Base-by-base conservation (phyloP, 2,329 filamentous ascomycete species). In the Aspergillus piperis region DNA sequence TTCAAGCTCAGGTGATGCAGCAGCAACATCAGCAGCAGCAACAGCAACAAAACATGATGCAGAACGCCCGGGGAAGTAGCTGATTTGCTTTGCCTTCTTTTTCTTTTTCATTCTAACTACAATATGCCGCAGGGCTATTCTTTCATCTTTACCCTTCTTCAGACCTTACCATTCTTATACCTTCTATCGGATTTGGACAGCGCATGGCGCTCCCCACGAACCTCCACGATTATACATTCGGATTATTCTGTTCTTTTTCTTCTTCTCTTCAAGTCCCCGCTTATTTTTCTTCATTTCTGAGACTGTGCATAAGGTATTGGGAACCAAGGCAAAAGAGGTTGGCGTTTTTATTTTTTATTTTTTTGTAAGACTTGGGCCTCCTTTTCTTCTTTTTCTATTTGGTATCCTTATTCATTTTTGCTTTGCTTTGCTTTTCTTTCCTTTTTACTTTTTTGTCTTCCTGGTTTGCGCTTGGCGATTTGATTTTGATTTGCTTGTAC, bases 1-100 rank as follows among this genome's bases (percentile, higher is more conserved):
- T 74, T 58, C 74, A 75, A 52, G 72, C 71, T 19, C 74, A 72
- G 52, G 68, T 65, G 39, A 62, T 72, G 54, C 71, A 77, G 53
- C 75, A 77, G 58, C 75, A 77, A 54, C 32, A 36, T 36, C 32
- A 36, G 11, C 32, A 36, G 50, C 75, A 76, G 60, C 73, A 75
- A 61, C 73, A 75, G 21, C 74, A 76, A 59, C 73, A 77, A 61
- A 77, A 75, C 48, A 77, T 78, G 73, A 78, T 78, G 76, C 73
- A 76, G 39, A 77, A 75, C 59, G 74, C 72, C 25, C 74, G 75
- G 70, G 74, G 5, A 76, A 73, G 56, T 75, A 66, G 67, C 44
- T 39, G 30, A 23, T 41, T 10, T 41, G 32, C 44, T 49, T 49
- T 11, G 8, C 44, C 25, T 54, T 49, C 36, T 58, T 41, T 55